Percentiles rank a stretch among this genome's conserved stretches.
Conservation (phyloP, 352 stramenopile genomes). For the Phytophthora megakarya region DNA sequence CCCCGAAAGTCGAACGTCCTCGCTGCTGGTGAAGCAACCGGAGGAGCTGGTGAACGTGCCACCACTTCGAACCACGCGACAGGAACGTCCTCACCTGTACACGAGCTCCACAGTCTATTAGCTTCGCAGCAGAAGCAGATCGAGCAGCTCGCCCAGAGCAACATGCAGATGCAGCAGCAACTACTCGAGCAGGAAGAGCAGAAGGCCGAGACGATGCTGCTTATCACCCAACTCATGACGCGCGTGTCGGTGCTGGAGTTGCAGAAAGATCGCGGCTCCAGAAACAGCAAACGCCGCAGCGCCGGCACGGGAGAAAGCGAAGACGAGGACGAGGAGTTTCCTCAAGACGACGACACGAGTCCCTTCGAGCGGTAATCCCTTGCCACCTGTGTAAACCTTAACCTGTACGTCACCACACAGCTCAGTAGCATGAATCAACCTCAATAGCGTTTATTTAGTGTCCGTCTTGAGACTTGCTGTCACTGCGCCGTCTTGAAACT, state of each 20-base stretch:
- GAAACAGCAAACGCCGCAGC: slow-evolving; percentile 37
- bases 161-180: slow-evolving; percentile 83
- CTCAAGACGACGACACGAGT: slow-evolving; percentile 37
- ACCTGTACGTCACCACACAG: slow-evolving; percentile 1
- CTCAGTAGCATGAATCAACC: slow-evolving; percentile 11
- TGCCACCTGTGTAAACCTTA: slow-evolving; percentile 16
- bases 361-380: slow-evolving; percentile 25
- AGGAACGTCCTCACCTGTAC: slow-evolving; percentile 46
- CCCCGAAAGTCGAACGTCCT: slow-evolving; percentile 30
- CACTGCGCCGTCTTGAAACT: background rate
- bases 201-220: slow-evolving; percentile 83
- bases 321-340: slow-evolving; percentile 38
- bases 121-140: slow-evolving; percentile 71
- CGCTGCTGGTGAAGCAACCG: slow-evolving; percentile 41
- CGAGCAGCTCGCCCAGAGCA: slow-evolving; percentile 72
- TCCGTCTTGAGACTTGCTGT: slow-evolving; percentile 2
- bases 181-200: slow-evolving; percentile 80
- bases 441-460: slow-evolving; percentile 37
- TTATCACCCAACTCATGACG: slow-evolving; percentile 88
- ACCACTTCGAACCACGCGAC: slow-evolving; percentile 29
- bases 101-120: slow-evolving; percentile 58
- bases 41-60: slow-evolving; percentile 35
- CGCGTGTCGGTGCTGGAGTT: slow-evolving; percentile 81
- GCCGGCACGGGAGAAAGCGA: slow-evolving; percentile 34
- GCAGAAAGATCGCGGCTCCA: slow-evolving; percentile 41